Evolutionary conservation across 768 basidiomycete species (phyloP).

Genomic region (Neoboletus subvelutipes): DNA sequence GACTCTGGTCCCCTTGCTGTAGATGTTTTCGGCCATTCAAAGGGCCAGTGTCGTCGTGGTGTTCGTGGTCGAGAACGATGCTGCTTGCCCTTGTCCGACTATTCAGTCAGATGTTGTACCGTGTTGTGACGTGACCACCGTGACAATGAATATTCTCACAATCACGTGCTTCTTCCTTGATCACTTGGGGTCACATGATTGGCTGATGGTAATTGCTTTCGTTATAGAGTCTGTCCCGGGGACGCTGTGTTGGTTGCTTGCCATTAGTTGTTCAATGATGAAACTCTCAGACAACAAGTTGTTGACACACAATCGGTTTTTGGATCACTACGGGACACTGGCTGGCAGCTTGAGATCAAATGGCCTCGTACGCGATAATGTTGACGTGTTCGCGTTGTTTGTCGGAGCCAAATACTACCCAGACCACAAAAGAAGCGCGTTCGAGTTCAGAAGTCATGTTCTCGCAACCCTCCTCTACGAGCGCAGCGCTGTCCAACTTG

Average conservation of each 20-base stretch:
- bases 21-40: conserved; percentile 93
- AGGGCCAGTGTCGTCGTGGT: conserved; percentile 26
- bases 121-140: conserved; percentile 26
- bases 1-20: conserved; percentile 85
- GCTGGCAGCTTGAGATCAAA: no score
- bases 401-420: conserved; percentile 21
- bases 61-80: conserved; percentile 18
- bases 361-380: neutral
- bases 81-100: neutral
- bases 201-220: no score
- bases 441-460: neutral
- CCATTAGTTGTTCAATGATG: no score
- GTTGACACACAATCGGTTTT: no score
- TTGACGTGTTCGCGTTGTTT: conserved; percentile 19
- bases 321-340: neutral
- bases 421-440: conserved; percentile 9
- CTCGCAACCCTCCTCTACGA: conserved; percentile 7
- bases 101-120: neutral
- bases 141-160: conserved; percentile 19
- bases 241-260: no score
- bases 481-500: conserved; percentile 20
- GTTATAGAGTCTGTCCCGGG: no score
- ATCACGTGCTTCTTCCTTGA: conserved; percentile 16
- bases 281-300: no score
- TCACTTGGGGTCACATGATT: neutral